phyloP scores from a whole-genome alignment of 305 asterid genomes.

The Ajuga reptans region DNA sequence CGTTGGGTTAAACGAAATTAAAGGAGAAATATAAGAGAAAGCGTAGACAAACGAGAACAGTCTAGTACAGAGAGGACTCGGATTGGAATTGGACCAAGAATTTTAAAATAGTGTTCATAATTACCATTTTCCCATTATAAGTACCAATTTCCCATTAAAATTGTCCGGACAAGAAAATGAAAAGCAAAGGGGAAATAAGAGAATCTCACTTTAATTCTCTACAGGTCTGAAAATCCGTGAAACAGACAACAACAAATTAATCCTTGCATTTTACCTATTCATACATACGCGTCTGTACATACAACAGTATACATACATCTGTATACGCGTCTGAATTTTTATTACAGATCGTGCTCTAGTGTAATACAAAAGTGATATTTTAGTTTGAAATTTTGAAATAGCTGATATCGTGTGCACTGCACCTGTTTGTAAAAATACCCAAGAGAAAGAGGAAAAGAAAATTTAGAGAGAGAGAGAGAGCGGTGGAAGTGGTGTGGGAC shows the following conservation, averaged over 20 bases:
- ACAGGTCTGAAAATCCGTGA: not conserved
- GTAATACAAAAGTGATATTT: too few relatives aligned
- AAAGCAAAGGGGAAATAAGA: not conserved
- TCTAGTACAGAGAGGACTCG: too few relatives aligned
- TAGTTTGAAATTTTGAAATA: too few relatives aligned
- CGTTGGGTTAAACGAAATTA: too few relatives aligned
- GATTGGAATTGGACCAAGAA: too few relatives aligned
- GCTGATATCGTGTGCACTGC: not conserved
- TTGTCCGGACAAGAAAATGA: not conserved
- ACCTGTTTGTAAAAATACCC: not conserved
- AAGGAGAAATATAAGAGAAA: too few relatives aligned
- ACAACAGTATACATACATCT: not conserved
- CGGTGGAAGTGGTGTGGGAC: constrained; percentile 44
- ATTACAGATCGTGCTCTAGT: too few relatives aligned
- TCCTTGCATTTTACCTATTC: not conserved
- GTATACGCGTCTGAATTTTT: not conserved
- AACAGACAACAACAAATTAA: not conserved
- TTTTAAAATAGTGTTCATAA: too few relatives aligned
- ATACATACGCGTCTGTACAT: too few relatives aligned
- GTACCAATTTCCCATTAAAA: not conserved
- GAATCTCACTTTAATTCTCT: constrained; percentile 13
- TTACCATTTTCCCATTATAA: too few relatives aligned
- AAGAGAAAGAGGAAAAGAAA: not conserved
- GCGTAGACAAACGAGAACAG: too few relatives aligned
- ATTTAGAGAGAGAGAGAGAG: constrained; percentile 2